A percentile compares a stretch with the other conserved stretches of the same genome.
Conservation (phyloP, 2,329 filamentous ascomycete genomes). For the Cladosporium sp. region DNA sequence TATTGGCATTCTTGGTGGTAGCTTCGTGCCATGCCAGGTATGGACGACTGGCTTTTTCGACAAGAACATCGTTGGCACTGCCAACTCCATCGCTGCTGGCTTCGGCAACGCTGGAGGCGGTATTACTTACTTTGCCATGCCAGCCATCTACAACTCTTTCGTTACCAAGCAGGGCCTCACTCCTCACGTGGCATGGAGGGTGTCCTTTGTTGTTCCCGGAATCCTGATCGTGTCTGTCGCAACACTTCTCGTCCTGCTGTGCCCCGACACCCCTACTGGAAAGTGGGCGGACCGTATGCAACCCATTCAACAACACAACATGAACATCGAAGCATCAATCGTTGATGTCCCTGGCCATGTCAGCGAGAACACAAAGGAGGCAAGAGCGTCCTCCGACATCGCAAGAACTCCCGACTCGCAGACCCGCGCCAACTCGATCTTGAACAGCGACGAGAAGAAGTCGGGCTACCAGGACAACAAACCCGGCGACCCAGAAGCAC, state of each 20-base stretch:
- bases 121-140: slow-evolving; percentile 92
- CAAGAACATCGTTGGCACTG: slow-evolving; percentile 84
- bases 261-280: slow-evolving; percentile 77
- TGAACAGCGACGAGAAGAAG: slow-evolving; percentile 33
- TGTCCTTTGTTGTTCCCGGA: slow-evolving; percentile 80
- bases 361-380: slow-evolving; percentile 32
- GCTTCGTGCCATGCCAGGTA: slow-evolving; percentile 83
- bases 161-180: slow-evolving; percentile 56
- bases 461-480: slow-evolving; percentile 30
- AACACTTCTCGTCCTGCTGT: slow-evolving; percentile 65
- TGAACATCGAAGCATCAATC: slow-evolving; percentile 37
- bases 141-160: slow-evolving; percentile 78
- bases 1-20: slow-evolving; percentile 71
- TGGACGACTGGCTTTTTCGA: slow-evolving; percentile 94
- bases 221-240: slow-evolving; percentile 66
- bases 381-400: slow-evolving; percentile 17
- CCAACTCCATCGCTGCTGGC: slow-evolving; percentile 79
- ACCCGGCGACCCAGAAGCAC: slow-evolving; percentile 34
- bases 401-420: slow-evolving; percentile 30
- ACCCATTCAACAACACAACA: slow-evolving; percentile 47
- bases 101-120: slow-evolving; percentile 86
- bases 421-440: slow-evolving; percentile 23
- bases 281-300: slow-evolving; percentile 71
- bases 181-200: slow-evolving; percentile 71
- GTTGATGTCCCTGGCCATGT: slow-evolving; percentile 50